A percentile compares a stretch with the other conserved stretches of the same genome.
These are phyloP conservation scores for Podaxis rugospora DNA, from an alignment of 768 basidiomycete species.

Conservation along the genomic window DNA sequence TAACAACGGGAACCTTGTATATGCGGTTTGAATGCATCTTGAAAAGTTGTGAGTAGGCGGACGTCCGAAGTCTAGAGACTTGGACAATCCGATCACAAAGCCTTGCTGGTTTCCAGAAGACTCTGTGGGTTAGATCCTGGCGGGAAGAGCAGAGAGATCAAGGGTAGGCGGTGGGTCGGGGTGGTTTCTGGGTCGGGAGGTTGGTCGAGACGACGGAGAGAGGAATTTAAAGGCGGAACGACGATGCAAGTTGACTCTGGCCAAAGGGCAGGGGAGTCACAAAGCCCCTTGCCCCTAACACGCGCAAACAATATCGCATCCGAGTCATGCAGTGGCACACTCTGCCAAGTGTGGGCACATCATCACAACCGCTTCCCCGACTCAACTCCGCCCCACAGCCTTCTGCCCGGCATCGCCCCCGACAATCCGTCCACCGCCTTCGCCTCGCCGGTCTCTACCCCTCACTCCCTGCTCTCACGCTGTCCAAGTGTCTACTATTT, in stretches of 20 bases:
- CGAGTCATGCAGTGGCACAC: conserved; percentile 11
- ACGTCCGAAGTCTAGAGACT: conserved; percentile 36
- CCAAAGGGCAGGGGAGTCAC: conserved; percentile 6
- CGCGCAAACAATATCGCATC: conserved; percentile 6
- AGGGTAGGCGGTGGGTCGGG: not conserved
- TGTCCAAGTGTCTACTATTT: not conserved
- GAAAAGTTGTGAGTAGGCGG: conserved; percentile 26
- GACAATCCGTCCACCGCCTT: not conserved
- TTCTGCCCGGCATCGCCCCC: not conserved
- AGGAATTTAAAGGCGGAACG: conserved; percentile 3
- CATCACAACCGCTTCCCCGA: conserved; percentile 12
- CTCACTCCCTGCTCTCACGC: not conserved
- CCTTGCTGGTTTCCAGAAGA: conserved; percentile 30
- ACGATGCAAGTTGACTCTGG: conserved; percentile 8
- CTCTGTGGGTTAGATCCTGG: conserved; percentile 14
- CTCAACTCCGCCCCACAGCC: conserved; percentile 21
- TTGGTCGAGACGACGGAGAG: conserved; percentile 1
- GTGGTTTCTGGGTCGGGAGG: conserved; percentile 1
- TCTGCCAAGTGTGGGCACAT: not conserved
- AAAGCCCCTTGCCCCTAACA: conserved; percentile 10
- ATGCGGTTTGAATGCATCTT: conserved; percentile 34
- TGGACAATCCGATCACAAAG: conserved; percentile 39
- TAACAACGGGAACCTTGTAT: conserved; percentile 18
- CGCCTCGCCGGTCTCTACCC: not conserved
- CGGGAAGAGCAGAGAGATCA: not conserved